A percentile compares a stretch with the other conserved stretches of the same genome.
Evolutionary conservation across 208 protist species (phyloP).

Genomic region (Trypanosoma grayi): DNA sequence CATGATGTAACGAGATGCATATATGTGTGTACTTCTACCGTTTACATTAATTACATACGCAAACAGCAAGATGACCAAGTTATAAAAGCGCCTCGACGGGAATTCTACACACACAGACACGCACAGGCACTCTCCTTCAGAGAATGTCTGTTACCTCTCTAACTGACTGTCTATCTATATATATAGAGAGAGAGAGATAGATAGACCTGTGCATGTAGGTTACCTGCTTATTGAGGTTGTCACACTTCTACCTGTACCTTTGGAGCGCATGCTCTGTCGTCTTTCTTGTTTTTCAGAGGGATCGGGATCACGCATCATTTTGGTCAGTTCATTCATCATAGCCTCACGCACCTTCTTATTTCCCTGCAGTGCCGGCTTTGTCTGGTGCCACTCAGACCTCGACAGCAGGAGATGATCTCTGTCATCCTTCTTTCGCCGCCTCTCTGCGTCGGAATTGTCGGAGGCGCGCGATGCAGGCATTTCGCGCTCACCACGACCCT

Average conservation of each 20-base stretch:
- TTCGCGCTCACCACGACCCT: constrained; percentile 4
- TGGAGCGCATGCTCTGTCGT: not conserved
- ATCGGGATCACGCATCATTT: constrained; percentile 29
- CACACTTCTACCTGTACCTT: not conserved
- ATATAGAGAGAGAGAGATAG: too few species aligned
- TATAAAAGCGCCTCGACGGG: too few species aligned
- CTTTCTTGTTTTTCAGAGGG: constrained; percentile 10
- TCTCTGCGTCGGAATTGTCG: constrained; percentile 21
- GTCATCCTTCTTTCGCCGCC: constrained; percentile 30
- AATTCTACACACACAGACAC: too few species aligned
- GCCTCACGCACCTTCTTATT: constrained; percentile 40
- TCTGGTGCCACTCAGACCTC: constrained; percentile 48
- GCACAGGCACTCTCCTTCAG: too few species aligned
- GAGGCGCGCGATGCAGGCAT: constrained; percentile 1
- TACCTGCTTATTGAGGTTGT: too few species aligned
- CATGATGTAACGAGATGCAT: too few species aligned
- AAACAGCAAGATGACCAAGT: not conserved
- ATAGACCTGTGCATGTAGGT: too few species aligned
- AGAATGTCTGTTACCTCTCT: too few species aligned
- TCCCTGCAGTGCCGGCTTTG: constrained; percentile 26
- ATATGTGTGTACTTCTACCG: too few species aligned
- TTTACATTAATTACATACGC: not conserved
- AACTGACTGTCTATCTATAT: too few species aligned
- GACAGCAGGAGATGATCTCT: constrained; percentile 36
- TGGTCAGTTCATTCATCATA: constrained; percentile 30